These are phyloP conservation scores for Claviceps quebecensis DNA, from an alignment of 2,329 filamentous ascomycete species.

Conservation along the genomic window DNA sequence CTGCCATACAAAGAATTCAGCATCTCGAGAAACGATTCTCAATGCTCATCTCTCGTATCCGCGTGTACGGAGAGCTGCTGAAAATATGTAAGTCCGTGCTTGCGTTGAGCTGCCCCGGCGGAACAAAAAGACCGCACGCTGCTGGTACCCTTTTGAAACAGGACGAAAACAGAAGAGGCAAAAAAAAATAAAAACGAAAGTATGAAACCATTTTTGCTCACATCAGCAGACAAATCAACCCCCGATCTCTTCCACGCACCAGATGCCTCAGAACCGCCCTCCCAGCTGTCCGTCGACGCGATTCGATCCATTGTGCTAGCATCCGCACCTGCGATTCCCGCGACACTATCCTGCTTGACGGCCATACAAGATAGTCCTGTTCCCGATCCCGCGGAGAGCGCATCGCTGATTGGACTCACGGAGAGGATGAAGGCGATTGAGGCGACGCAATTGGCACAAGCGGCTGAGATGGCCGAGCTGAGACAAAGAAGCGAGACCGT, in stretches of 20 bases:
- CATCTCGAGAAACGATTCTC: slow-evolving; percentile 41
- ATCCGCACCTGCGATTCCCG: slow-evolving; percentile 40
- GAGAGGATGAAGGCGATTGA: slow-evolving; percentile 50
- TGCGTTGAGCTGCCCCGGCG: too few relatives aligned
- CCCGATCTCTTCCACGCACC: slow-evolving; percentile 41
- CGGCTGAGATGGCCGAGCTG: slow-evolving; percentile 47
- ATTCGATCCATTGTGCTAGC: slow-evolving; percentile 41
- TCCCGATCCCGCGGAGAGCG: slow-evolving; percentile 39
- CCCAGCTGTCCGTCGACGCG: slow-evolving; percentile 35
- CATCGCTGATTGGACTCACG: slow-evolving; percentile 41
- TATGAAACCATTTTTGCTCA: not conserved
- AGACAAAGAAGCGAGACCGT: slow-evolving; percentile 47
- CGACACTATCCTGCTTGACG: slow-evolving; percentile 42
- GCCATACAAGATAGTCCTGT: slow-evolving; percentile 42
- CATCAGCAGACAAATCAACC: slow-evolving; percentile 32
- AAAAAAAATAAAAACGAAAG: not conserved
- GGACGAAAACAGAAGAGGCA: not conserved
- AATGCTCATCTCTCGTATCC: slow-evolving; percentile 32
- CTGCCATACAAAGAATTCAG: slow-evolving; percentile 30
- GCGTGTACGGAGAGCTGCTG: slow-evolving; percentile 45
- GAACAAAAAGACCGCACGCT: not conserved
- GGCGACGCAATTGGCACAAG: slow-evolving; percentile 47
- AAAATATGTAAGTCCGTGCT: slow-evolving; percentile 37
- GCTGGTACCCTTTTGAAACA: not conserved
- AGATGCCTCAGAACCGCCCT: slow-evolving; percentile 31